Evolutionary conservation across 331 rosid genomes (phyloP), one percentile per base, ranked within the genome.

Genomic region (Pyracantha coccinea): DNA sequence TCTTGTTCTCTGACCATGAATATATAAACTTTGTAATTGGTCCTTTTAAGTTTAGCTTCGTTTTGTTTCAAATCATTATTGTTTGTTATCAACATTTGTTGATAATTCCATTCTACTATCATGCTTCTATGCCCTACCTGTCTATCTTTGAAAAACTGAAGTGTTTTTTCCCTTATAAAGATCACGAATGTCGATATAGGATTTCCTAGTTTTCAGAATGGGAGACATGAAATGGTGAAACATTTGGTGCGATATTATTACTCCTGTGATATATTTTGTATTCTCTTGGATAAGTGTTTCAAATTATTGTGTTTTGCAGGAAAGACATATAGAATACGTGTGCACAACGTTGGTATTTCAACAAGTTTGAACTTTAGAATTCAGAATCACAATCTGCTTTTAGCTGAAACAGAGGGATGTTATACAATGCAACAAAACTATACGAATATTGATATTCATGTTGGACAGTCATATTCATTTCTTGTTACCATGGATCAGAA

Each of bases 401-500:
- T 94, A 38, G 97, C 79, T 13, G 99, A 94, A 78, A 86, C 97
- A 5, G 97, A 94, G 83, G 99, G 99, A 4, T 59, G 57, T 74
- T 94, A 92, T 82, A 86, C 97, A 28, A 54, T 23, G 58, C 96
- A 90, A 77, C 80, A 85, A 77, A 92, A 94, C 82, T 90, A 50
- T 62, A 83, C 93, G 1, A 71, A 81, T 72, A 82, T 94, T 50
- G 99, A 94, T 79, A 90, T 92, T 72, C 97, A 90, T 77, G 97
- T 90, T 45, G 99, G 99, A 63, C 99, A 94, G 76, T 94, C 99
- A 20, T 90, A 89, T 80, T 86, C 97, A 29, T 94, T 94, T 83
- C 86, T 94, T 75, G 81, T 94, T 71, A 80, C 92, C 55, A 87
- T 83, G 78, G 96, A 92, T 78, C 99, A 94, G 77, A 90, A 94